Evolutionary conservation across 495 filamentous ascomycete genomes (phyloP), one percentile per base, ranked within the genome.

Genomic region (Tuber brumale): DNA sequence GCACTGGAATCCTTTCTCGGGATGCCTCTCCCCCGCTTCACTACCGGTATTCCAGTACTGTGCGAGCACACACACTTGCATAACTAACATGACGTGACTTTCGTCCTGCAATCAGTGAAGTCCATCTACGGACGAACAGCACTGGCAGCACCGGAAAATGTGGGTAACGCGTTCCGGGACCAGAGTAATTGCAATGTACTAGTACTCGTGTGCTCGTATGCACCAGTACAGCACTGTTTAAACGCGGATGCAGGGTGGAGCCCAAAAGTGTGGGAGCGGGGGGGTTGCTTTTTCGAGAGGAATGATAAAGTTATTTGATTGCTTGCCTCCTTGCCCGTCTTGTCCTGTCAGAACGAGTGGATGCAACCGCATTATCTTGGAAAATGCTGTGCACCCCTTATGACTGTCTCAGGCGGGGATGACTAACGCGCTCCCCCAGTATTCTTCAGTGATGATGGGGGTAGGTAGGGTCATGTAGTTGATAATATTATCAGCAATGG

Each of bases 171-270:
- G 27, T 35, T 27, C 57, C 57, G 57, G 57, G 57, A 18, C 57
- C 57, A 66, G 57, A 66, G 57, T 66, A 66, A 66, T 66, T 66
- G 57, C 14, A 35, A 66, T 27, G 51, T 27, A 3, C 9, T n/a
- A n/a, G 9, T 31, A 57, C n/a, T n/a, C n/a, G n/a, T n/a, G n/a
- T n/a, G n/a, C n/a, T n/a, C 8, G 46, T 2, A 27, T 3, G 46
- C 23, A 31, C 21, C 41, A 0, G 41, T 42, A 42, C 41, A 42
- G 27, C 18, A 7, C 27, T 6, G 14, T 66, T 66, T 18, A 19
- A 66, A 66, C 31, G 57, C 57, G 57, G 27, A 66, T 66, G 31
- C 57, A 66, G 57, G 57, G 27, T 66, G 57, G 57, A 66, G 57
- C n/a, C n/a, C 57, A n/a, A 27, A 18, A 66, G 27, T 35, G 27